phyloP scores from a whole-genome alignment of 306 rosid genomes.

The Cyclanthera cordifolia region DNA sequence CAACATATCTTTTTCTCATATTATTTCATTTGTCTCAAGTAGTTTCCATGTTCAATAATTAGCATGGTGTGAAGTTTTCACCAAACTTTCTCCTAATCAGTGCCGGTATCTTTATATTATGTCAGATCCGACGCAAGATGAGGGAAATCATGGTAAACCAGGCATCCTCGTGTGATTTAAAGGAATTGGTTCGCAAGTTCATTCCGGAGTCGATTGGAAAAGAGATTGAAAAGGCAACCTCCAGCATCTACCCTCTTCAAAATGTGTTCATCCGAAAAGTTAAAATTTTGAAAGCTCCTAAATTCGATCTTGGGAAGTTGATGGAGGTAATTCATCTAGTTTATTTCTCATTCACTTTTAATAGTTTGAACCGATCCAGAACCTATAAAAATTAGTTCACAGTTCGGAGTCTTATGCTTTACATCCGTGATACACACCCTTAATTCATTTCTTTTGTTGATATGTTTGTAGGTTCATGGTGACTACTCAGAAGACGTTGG shows the following conservation, averaged over 20 bases:
- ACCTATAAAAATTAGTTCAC: neutral
- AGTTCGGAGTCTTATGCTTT: neutral
- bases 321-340: slow-evolving; percentile 55
- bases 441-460: neutral
- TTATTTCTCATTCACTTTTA: neutral
- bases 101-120: neutral
- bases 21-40: neutral
- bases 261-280: slow-evolving; percentile 80
- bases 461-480: slow-evolving; percentile 58
- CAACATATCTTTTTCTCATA: neutral
- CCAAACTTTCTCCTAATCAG: neutral
- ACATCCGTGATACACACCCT: too few species aligned
- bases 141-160: slow-evolving; percentile 71
- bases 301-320: slow-evolving; percentile 82
- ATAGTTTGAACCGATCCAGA: neutral
- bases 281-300: slow-evolving; percentile 88
- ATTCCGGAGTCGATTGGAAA: slow-evolving; percentile 86
- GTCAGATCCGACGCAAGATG: slow-evolving; percentile 89
- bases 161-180: slow-evolving; percentile 76
- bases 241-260: slow-evolving; percentile 70
- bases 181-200: slow-evolving; percentile 80
- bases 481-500: slow-evolving; percentile 70
- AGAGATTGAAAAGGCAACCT: slow-evolving; percentile 44
- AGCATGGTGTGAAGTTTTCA: too few species aligned
- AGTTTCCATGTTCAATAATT: too few species aligned